Evolutionary conservation across 1,139 yeast genomes (phyloP).

Genomic region (Hyphopichia khmerensis): DNA sequence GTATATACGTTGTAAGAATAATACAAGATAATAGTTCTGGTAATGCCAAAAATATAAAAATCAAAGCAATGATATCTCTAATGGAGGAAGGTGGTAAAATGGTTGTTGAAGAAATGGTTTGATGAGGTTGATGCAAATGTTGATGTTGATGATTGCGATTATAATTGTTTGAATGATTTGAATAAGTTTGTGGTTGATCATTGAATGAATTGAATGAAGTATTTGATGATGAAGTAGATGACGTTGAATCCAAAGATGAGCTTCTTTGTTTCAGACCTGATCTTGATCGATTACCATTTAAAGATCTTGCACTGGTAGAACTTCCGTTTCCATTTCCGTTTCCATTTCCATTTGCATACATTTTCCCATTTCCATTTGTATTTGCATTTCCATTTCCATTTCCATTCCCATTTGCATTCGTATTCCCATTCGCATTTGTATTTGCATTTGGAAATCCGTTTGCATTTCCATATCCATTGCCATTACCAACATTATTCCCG

Average conservation of each 20-base stretch:
- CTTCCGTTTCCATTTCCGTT: too few relatives aligned
- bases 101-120: constrained; percentile 5
- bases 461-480: neutral
- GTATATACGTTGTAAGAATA: constrained; percentile 36
- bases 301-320: neutral
- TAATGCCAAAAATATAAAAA: constrained; percentile 37
- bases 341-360: too few relatives aligned
- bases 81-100: constrained; percentile 34
- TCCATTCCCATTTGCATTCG: neutral
- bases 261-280: neutral
- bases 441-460: neutral
- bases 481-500: neutral
- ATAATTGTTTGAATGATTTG: neutral
- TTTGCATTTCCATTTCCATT: neutral
- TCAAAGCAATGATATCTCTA: constrained; percentile 45
- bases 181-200: neutral
- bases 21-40: constrained; percentile 43
- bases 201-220: neutral
- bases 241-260: neutral
- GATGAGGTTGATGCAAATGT: constrained; percentile 1
- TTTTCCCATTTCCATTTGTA: neutral
- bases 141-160: neutral
- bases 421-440: too few relatives aligned
- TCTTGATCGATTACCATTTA: neutral
- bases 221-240: neutral